These are phyloP conservation scores for Scortechinia acanthostroma DNA, from an alignment of 2,329 filamentous ascomycete genomes.

Conservation along the genomic window DNA sequence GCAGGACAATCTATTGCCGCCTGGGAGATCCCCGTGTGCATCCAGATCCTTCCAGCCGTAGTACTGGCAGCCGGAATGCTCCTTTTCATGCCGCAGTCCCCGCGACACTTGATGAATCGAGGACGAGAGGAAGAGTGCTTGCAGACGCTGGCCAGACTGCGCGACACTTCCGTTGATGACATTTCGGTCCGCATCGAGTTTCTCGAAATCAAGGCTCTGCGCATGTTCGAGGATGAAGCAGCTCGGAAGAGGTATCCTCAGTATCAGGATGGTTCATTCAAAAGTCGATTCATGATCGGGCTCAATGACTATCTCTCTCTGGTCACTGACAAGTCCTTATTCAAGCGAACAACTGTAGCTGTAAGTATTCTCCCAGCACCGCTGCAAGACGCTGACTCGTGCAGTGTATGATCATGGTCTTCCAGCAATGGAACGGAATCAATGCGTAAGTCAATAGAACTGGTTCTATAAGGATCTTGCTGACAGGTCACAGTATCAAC, in stretches of 20 bases:
- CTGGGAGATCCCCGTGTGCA: conserved; percentile 44
- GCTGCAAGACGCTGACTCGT: neutral
- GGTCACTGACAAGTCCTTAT: neutral
- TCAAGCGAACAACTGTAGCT: neutral
- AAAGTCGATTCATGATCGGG: neutral
- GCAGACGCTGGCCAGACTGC: neutral
- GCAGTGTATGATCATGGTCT: conserved; percentile 1
- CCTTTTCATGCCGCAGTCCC: conserved; percentile 48
- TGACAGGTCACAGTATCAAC: too few species aligned
- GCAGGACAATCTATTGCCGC: conserved; percentile 35
- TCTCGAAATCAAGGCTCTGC: neutral
- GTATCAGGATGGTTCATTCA: neutral
- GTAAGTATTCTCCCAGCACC: neutral
- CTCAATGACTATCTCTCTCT: neutral
- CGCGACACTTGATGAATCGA: conserved; percentile 38
- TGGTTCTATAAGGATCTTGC: too few species aligned
- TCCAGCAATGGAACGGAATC: neutral
- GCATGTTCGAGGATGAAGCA: neutral
- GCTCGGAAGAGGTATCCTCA: neutral
- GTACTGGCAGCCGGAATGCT: conserved; percentile 38
- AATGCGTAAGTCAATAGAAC: conserved; percentile 2
- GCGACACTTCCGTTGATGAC: neutral
- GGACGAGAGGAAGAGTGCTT: conserved; percentile 1
- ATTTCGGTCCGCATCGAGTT: neutral
- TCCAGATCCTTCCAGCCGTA: conserved; percentile 42